Evolutionary conservation across 2,329 filamentous ascomycete genomes (phyloP).

Genomic region (Orbilia blumenaviensis): DNA sequence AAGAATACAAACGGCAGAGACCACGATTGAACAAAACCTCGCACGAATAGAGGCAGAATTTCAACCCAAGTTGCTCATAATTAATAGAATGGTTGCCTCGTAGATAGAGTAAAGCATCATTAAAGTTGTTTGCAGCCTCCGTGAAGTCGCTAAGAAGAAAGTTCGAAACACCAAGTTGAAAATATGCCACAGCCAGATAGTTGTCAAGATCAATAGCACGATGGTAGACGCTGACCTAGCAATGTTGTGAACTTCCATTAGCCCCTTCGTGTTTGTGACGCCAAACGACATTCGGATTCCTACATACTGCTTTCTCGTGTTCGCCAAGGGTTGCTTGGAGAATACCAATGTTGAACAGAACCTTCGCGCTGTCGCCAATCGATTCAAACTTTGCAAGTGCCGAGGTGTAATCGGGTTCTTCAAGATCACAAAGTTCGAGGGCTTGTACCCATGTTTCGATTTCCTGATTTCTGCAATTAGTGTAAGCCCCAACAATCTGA

Average conservation of each 20-base stretch:
- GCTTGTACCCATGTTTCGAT: conserved; percentile 98
- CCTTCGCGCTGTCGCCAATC: conserved; percentile 96
- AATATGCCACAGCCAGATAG: conserved; percentile 96
- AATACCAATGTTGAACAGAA: conserved; percentile 97
- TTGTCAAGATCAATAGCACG: conserved; percentile 88
- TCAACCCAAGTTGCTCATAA: conserved; percentile 92
- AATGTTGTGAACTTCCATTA: neutral
- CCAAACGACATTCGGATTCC: neutral
- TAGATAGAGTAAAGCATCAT: conserved; percentile 93
- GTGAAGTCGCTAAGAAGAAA: conserved; percentile 97
- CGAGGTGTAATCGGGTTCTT: conserved; percentile 96
- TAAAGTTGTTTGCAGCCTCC: conserved; percentile 97
- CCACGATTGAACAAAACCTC: conserved; percentile 98
- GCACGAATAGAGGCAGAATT: conserved; percentile 96
- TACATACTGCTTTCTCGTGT: conserved; percentile 89
- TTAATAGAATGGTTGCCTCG: conserved; percentile 97
- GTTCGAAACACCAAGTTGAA: conserved; percentile 97
- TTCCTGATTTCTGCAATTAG: conserved; percentile 70
- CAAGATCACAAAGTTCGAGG: conserved; percentile 90
- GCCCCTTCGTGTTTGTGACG: neutral
- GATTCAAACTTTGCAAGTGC: conserved; percentile 82
- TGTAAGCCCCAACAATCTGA: neutral
- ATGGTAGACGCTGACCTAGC: conserved; percentile 91
- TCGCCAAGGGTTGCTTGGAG: conserved; percentile 96
- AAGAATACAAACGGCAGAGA: conserved; percentile 92